A percentile compares a stretch with the other conserved stretches of the same genome.
Conservation (phyloP, 805 yeast genomes). For the Kazachstania bromeliacearum region DNA sequence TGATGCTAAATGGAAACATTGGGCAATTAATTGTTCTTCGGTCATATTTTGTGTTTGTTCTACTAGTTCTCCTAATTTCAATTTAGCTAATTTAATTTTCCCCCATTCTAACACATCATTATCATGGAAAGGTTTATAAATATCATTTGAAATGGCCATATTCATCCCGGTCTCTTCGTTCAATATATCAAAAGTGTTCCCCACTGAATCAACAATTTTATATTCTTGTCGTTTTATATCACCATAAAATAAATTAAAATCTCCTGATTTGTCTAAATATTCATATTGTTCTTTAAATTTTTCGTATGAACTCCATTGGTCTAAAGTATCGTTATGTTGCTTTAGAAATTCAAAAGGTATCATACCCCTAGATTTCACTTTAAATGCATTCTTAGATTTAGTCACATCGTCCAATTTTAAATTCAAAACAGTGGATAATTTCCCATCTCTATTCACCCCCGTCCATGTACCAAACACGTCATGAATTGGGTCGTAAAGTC, state of each 20-base stretch:
- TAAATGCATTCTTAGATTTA: conserved; percentile 2
- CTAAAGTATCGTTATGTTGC: conserved; percentile 9
- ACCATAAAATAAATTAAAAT: conserved; percentile 33
- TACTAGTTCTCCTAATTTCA: conserved; percentile 32
- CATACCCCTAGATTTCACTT: conserved; percentile 35
- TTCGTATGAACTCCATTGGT: conserved; percentile 22
- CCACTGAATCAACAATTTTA: conserved; percentile 22
- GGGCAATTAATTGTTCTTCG: conserved; percentile 33
- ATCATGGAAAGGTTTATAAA: conserved; percentile 11
- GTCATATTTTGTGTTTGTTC: conserved; percentile 10
- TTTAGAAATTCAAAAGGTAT: conserved; percentile 35
- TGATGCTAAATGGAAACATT: conserved; percentile 48
- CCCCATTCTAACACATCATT: conserved; percentile 41
- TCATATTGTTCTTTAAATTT: conserved; percentile 17
- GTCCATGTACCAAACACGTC: conserved; percentile 85
- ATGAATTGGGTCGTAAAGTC: conserved; percentile 2
- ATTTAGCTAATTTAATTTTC: conserved; percentile 52
- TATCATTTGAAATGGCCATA: conserved; percentile 28
- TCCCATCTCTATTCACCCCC: conserved; percentile 52
- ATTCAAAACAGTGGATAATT: conserved; percentile 68
- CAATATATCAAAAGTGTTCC: conserved; percentile 25
- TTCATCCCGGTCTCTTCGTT: conserved; percentile 11
- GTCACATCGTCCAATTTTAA: conserved; percentile 31
- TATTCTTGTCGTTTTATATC: conserved; percentile 18
- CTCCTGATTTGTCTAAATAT: conserved; percentile 17